phyloP scores from a whole-genome alignment of 495 filamentous ascomycete genomes.

The Aspergillus ostianus region DNA sequence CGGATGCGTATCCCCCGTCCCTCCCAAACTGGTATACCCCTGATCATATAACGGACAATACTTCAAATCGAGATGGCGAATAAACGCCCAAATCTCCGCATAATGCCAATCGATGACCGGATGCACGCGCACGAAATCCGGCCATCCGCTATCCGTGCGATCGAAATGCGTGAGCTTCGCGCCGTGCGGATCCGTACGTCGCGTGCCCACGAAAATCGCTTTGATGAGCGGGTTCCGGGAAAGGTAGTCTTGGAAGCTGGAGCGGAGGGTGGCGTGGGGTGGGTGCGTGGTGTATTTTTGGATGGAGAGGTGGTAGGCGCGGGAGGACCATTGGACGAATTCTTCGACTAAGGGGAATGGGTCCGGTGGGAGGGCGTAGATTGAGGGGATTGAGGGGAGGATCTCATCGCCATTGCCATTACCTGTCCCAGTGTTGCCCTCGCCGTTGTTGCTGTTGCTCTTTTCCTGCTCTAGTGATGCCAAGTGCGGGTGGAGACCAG shows the following conservation, averaged over 20 bases:
- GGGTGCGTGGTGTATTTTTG: conserved; percentile 66
- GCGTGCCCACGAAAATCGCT: conserved; percentile 89
- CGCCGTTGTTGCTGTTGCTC: background rate
- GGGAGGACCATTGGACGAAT: conserved; percentile 67
- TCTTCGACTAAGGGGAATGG: conserved; percentile 83
- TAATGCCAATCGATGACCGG: conserved; percentile 98
- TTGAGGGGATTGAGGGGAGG: conserved; percentile 60
- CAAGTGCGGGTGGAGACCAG: conserved; percentile 49
- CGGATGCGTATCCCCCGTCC: conserved; percentile 83
- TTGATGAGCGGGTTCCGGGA: conserved; percentile 56
- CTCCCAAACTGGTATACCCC: conserved; percentile 84
- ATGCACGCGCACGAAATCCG: conserved; percentile 86
- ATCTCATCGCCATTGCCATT: conserved; percentile 7
- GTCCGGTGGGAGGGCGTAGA: conserved; percentile 79
- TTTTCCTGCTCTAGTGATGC: too few relatives aligned
- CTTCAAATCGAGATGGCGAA: conserved; percentile 69
- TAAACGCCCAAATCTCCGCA: conserved; percentile 91
- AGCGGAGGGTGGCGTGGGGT: conserved; percentile 47
- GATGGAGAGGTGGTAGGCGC: conserved; percentile 72
- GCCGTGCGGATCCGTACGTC: conserved; percentile 91
- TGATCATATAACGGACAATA: conserved; percentile 86
- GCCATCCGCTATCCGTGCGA: conserved; percentile 86
- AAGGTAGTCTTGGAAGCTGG: conserved; percentile 77
- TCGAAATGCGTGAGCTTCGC: conserved; percentile 75
- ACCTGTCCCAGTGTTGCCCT: too few relatives aligned